Percentiles rank a stretch among this genome's conserved stretches.
Evolutionary conservation across 352 stramenopile genomes (phyloP).

Genomic region (Phytophthora kernoviae): DNA sequence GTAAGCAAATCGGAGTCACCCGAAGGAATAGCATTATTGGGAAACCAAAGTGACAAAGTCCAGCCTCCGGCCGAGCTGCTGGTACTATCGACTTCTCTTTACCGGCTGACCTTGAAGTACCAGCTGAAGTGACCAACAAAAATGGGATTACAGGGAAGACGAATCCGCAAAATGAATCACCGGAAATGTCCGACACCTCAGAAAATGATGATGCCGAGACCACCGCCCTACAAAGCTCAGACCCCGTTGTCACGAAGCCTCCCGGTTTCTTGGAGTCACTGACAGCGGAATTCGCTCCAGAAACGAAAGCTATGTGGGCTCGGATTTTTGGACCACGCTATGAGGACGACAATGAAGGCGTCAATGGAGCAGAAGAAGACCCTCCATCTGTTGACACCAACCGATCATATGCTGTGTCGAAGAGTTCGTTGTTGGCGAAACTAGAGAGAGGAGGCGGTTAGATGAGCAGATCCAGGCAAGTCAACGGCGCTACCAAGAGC

Average conservation of each 20-base stretch:
- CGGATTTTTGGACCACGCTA: constrained; percentile 66
- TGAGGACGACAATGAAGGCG: constrained; percentile 36
- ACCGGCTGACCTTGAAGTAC: neutral
- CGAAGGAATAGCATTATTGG: neutral
- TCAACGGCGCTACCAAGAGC: constrained; percentile 31
- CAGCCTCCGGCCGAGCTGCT: neutral
- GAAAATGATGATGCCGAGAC: constrained; percentile 2
- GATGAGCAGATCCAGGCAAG: constrained; percentile 54
- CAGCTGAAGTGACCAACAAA: neutral
- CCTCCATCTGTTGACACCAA: neutral
- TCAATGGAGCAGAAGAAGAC: neutral
- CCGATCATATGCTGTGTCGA: constrained; percentile 18
- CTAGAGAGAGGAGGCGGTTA: constrained; percentile 43
- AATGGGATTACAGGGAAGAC: neutral
- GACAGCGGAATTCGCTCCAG: constrained; percentile 37
- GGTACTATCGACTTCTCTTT: neutral
- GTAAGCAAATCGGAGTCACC: neutral
- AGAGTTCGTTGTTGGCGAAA: constrained; percentile 36
- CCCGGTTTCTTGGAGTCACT: constrained; percentile 32
- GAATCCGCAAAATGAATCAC: neutral
- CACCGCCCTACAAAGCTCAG: neutral
- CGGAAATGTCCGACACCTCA: neutral
- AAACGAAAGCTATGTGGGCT: constrained; percentile 48
- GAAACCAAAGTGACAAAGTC: neutral
- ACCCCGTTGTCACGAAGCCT: constrained; percentile 10